These are phyloP conservation scores for Wickerhamiella lipophila DNA, from an alignment of 805 yeast genomes.

Conservation along the genomic window DNA sequence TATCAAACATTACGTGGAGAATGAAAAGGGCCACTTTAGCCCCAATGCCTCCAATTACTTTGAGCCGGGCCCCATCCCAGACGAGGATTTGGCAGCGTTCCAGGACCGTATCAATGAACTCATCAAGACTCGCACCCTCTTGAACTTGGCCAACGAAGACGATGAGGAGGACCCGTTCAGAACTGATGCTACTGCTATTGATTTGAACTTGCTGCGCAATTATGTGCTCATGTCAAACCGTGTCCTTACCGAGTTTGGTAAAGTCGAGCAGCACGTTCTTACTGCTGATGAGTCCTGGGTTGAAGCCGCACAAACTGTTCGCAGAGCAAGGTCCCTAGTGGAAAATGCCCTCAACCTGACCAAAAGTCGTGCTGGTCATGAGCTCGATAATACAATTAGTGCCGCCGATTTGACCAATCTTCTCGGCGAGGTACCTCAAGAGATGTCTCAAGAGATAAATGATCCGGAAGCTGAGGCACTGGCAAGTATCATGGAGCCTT, in stretches of 20 bases:
- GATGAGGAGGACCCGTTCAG: constrained; percentile 9
- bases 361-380: constrained; percentile 9
- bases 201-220: constrained; percentile 8
- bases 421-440: neutral
- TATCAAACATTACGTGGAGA: constrained; percentile 1
- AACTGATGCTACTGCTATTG: constrained; percentile 3
- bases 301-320: constrained; percentile 4
- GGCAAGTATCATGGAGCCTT: neutral
- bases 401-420: constrained; percentile 5
- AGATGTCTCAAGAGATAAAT: neutral
- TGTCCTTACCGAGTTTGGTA: constrained; percentile 7
- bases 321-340: constrained; percentile 1
- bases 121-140: constrained; percentile 10
- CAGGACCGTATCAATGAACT: constrained; percentile 11
- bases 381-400: constrained; percentile 4
- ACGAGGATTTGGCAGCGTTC: constrained; percentile 5
- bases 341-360: constrained; percentile 10
- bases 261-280: constrained; percentile 11
- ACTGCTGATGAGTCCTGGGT: constrained; percentile 11
- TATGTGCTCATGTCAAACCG: constrained; percentile 7
- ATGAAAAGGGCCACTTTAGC: constrained; percentile 7
- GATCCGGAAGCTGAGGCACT: neutral
- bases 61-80: constrained; percentile 10
- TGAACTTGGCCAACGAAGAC: constrained; percentile 3
- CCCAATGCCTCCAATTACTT: neutral